Evolutionary conservation across 495 filamentous ascomycete species (phyloP), one percentile per base, ranked within the genome.

Genomic region (Annulohypoxylon nitens): DNA sequence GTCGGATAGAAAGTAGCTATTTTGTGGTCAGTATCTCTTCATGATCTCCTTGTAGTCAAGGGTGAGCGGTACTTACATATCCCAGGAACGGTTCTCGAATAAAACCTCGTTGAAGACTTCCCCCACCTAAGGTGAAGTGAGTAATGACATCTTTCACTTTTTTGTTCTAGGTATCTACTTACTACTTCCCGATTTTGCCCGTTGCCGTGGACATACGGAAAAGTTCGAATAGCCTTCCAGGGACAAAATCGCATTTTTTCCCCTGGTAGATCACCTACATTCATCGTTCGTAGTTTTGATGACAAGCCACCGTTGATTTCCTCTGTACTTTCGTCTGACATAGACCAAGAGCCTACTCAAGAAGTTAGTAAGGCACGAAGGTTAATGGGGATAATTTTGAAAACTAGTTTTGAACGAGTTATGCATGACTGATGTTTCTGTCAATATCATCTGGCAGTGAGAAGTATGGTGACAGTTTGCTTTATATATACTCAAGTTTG

Each of bases 1-100:
- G 23, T 88, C 82, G 66, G 88, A 82, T 50, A 94, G 78, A 73
- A 91, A 93, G 81, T 91, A 94, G 45, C 93, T 95, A 26, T 18
- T 67, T 50, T 10, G 18, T 16, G 2, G 50, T 64, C 59, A 72
- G 66, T 16, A 43, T 33, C 25, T 6, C 8, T 4, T 0, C 4
- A 57, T n/a, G 14, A 16, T 57, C 18, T 23, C 4, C 5, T 7
- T 6, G n/a, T 30, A 33, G 33, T 36, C 18, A 51, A 18, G 41
- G 2, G 34, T 23, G 36, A 36, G 30, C 36, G 4, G 8, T 16
- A 88, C 90, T 87, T 83, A 97, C 93, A 96, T 70, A 66, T 93
- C 90, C 93, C 93, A 97, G 41, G 79, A 66, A 2, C 88, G 83
- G 0, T 72, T 51, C 2, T 85, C 71, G 70, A 89, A 88, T 69